phyloP scores from a whole-genome alignment of 768 basidiomycete genomes.

The Rhizopogon sp. region DNA sequence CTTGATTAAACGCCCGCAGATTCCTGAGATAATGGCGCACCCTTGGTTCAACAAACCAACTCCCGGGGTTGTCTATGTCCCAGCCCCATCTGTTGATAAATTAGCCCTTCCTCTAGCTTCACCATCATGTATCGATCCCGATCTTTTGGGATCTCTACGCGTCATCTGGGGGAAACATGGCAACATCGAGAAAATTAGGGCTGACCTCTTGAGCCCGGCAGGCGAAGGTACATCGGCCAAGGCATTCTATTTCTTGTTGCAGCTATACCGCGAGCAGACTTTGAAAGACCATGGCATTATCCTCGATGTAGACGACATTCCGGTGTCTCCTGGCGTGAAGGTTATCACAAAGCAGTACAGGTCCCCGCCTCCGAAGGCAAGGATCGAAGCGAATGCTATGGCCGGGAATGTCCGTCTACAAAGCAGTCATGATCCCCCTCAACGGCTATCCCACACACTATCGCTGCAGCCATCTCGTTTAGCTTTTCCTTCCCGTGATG shows the following conservation, averaged over 20 bases:
- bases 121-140: conserved; percentile 66
- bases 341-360: conserved; percentile 37
- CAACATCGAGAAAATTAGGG: conserved; percentile 50
- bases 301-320: conserved; percentile 25
- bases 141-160: conserved; percentile 71
- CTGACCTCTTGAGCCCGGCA: conserved; percentile 64
- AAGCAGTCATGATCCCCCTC: conserved; percentile 21
- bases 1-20: conserved; percentile 39
- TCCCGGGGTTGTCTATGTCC: conserved; percentile 41
- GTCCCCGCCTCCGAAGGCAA: conserved; percentile 32
- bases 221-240: conserved; percentile 76
- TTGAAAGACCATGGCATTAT: conserved; percentile 51
- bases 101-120: conserved; percentile 69
- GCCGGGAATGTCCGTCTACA: conserved; percentile 13
- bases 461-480: conserved; percentile 17
- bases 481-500: conserved; percentile 6
- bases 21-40: conserved; percentile 79
- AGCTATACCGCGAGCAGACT: conserved; percentile 65
- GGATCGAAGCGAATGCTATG: conserved; percentile 8
- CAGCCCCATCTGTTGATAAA: conserved; percentile 58
- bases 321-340: conserved; percentile 16
- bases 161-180: conserved; percentile 82
- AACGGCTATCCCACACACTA: conserved; percentile 24
- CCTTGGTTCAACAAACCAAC: conserved; percentile 70
- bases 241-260: conserved; percentile 83